Evolutionary conservation across 2,329 filamentous ascomycete species (phyloP).

Genomic region (Simplicillium sp.): DNA sequence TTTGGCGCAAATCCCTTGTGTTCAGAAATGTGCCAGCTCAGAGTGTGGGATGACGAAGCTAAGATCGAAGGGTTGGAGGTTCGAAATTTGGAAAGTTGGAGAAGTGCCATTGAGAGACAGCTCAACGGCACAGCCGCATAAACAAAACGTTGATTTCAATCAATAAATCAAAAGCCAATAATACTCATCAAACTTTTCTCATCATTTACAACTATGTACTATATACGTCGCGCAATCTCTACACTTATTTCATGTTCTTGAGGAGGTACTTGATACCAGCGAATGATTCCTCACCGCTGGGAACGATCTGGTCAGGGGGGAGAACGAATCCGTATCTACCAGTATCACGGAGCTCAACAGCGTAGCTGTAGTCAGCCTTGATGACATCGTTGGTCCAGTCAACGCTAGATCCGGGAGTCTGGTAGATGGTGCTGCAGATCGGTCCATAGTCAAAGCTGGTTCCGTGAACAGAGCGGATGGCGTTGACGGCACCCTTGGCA

Average conservation of each 20-base stretch:
- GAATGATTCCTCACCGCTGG: slow-evolving; percentile 32
- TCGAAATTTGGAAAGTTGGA: not conserved
- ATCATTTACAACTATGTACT: too few species aligned
- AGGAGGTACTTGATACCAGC: slow-evolving; percentile 51
- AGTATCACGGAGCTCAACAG: slow-evolving; percentile 25
- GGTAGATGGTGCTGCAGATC: slow-evolving; percentile 53
- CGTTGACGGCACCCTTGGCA: slow-evolving; percentile 35
- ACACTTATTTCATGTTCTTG: slow-evolving; percentile 23
- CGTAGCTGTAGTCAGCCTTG: slow-evolving; percentile 29
- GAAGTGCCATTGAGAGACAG: not conserved
- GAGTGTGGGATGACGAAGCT: slow-evolving; percentile 11
- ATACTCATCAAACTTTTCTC: too few species aligned
- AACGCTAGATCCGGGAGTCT: slow-evolving; percentile 35
- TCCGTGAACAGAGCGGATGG: slow-evolving; percentile 35
- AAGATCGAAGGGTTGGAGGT: slow-evolving; percentile 5
- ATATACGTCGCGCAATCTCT: too few species aligned
- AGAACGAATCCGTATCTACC: slow-evolving; percentile 32
- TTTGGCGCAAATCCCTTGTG: slow-evolving; percentile 8
- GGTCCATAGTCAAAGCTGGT: slow-evolving; percentile 33
- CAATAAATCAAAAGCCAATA: too few species aligned
- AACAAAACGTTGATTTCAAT: too few species aligned
- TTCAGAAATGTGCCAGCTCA: slow-evolving; percentile 9
- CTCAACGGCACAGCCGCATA: not conserved
- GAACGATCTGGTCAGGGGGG: slow-evolving; percentile 30
- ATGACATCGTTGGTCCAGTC: slow-evolving; percentile 35